These are phyloP conservation scores for Aspergillus fumigatus DNA, from an alignment of 2,329 filamentous ascomycete species.

Conservation along the genomic window DNA sequence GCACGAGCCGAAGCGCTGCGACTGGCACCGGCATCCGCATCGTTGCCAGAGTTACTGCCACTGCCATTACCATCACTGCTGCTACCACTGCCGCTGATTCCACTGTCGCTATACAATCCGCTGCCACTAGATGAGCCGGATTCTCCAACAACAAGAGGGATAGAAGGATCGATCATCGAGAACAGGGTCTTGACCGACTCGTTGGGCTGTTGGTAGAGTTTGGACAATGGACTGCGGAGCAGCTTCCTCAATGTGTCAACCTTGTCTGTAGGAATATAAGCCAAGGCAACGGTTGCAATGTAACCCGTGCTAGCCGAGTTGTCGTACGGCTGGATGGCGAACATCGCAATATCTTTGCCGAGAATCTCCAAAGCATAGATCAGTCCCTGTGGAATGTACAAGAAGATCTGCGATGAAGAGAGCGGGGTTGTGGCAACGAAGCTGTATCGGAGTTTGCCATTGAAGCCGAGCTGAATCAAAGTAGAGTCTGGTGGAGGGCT, in stretches of 20 bases:
- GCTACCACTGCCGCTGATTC: constrained; percentile 41
- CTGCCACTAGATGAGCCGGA: constrained; percentile 43
- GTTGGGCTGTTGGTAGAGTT: constrained; percentile 67
- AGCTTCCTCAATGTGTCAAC: constrained; percentile 65
- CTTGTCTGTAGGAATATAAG: constrained; percentile 68
- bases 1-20: constrained; percentile 34
- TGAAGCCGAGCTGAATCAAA: constrained; percentile 80
- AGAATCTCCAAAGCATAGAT: constrained; percentile 54
- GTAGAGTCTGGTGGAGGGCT: constrained; percentile 59
- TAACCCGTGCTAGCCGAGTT: constrained; percentile 64
- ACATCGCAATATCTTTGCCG: constrained; percentile 57
- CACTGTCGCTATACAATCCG: constrained; percentile 18
- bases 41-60: constrained; percentile 24
- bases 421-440: constrained; percentile 70
- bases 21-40: constrained; percentile 47
- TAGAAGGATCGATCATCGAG: constrained; percentile 74
- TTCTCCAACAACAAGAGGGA: constrained; percentile 59
- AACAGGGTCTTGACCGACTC: constrained; percentile 68
- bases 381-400: constrained; percentile 68
- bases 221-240: constrained; percentile 66
- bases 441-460: constrained; percentile 72
- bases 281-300: constrained; percentile 73
- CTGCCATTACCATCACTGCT: constrained; percentile 37
- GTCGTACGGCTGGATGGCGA: constrained; percentile 70
- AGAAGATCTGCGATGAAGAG: constrained; percentile 81